Conservation (phyloP, 176 grass and related monocot genomes). For the Phragmites australis region DNA sequence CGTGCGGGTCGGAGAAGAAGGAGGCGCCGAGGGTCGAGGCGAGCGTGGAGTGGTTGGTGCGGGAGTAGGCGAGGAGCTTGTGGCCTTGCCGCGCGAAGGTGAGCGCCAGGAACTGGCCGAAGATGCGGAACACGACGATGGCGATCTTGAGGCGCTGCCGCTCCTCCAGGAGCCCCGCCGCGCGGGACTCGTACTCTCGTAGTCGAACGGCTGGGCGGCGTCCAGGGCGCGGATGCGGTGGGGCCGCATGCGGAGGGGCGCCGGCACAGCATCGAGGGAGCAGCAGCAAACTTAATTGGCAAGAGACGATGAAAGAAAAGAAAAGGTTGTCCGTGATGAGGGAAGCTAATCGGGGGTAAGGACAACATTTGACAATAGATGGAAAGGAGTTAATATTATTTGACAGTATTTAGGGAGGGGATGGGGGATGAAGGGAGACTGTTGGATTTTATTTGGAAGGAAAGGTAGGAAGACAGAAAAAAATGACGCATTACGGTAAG, state of each 20-base stretch:
- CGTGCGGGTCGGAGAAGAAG: conserved; percentile 74
- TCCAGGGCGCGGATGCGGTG: conserved; percentile 47
- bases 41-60: conserved; percentile 67
- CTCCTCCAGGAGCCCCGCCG: conserved; percentile 47
- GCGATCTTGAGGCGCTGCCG: conserved; percentile 84
- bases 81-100: conserved; percentile 74
- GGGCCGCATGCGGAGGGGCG: neutral
- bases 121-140: conserved; percentile 84
- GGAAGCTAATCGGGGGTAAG: too few species aligned
- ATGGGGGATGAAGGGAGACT: too few species aligned
- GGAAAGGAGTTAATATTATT: too few species aligned
- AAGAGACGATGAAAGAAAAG: too few species aligned
- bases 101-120: conserved; percentile 72
- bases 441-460: too few species aligned
- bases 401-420: too few species aligned
- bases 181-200: conserved; percentile 66
- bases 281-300: too few species aligned
- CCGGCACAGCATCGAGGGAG: too few species aligned
- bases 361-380: too few species aligned
- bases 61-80: conserved; percentile 69
- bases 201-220: conserved; percentile 69
- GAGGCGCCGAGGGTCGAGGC: conserved; percentile 51
- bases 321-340: too few species aligned
- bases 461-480: too few species aligned
- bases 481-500: too few species aligned